A percentile compares a stretch with the other conserved stretches of the same genome.
These are phyloP conservation scores for Begonia peltatifolia DNA, from an alignment of 306 rosid species.

Conservation along the genomic window DNA sequence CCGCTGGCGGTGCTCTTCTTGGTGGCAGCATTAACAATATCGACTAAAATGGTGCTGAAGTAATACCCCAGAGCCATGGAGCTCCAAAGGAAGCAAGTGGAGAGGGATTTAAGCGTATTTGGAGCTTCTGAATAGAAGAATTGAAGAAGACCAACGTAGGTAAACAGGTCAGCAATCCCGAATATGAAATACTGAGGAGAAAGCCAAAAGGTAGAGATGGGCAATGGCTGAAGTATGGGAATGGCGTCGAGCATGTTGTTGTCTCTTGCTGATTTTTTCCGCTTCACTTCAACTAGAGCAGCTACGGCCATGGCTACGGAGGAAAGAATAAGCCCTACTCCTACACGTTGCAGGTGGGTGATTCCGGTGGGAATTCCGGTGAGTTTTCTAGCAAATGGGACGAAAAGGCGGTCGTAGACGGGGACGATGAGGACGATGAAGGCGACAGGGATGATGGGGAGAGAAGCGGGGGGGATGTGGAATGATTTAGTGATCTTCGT, in stretches of 20 bases:
- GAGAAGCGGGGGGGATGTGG: conserved; percentile 73
- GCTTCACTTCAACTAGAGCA: conserved; percentile 45
- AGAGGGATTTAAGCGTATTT: conserved; percentile 50
- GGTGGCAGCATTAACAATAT: conserved; percentile 56
- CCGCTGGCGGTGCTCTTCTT: conserved; percentile 29
- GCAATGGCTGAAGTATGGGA: conserved; percentile 53
- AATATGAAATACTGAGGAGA: conserved; percentile 79
- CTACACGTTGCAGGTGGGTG: conserved; percentile 66
- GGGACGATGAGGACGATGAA: conserved; percentile 57
- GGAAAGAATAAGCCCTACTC: conserved; percentile 75
- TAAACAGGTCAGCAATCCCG: conserved; percentile 87
- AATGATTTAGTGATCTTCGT: conserved; percentile 40
- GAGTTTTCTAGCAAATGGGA: conserved; percentile 41
- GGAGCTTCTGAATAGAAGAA: conserved; percentile 96
- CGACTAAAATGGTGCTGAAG: conserved; percentile 58
- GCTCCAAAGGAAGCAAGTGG: conserved; percentile 80
- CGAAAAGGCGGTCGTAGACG: conserved; percentile 50
- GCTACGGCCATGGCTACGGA: conserved; percentile 76
- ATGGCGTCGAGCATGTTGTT: conserved; percentile 52
- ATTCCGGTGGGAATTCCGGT: conserved; percentile 69
- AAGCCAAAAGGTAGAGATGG: conserved; percentile 80
- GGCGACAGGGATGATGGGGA: conserved; percentile 58
- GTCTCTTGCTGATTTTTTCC: conserved; percentile 59
- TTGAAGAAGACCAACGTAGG: conserved; percentile 72
- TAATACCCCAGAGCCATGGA: conserved; percentile 90